Conservation (phyloP, 1,284 basidiomycete species). For the Ceratobasidium sp. region DNA sequence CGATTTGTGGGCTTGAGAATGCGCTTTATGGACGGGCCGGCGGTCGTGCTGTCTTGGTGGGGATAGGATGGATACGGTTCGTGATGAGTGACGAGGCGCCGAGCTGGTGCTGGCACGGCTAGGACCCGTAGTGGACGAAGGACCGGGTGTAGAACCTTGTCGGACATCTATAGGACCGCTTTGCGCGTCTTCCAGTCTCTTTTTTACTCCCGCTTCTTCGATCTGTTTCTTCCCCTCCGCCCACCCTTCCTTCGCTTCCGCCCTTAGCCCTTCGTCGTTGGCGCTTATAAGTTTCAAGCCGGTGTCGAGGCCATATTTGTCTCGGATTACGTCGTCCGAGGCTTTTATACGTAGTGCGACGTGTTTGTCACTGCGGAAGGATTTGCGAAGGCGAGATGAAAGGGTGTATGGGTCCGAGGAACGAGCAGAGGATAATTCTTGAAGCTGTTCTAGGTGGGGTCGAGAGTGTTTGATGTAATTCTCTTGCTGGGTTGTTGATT, state of each 20-base stretch:
- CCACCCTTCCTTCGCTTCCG: constrained; percentile 75
- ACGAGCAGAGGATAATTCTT: constrained; percentile 77
- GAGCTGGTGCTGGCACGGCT: neutral
- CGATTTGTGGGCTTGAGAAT: constrained; percentile 30
- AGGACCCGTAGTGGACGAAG: constrained; percentile 10
- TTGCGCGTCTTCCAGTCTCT: constrained; percentile 41
- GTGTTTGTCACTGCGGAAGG: constrained; percentile 89
- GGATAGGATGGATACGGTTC: constrained; percentile 20
- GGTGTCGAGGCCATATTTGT: constrained; percentile 79
- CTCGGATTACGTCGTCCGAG: constrained; percentile 77
- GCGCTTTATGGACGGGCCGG: constrained; percentile 34
- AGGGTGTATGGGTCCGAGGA: constrained; percentile 88
- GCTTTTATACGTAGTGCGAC: constrained; percentile 73
- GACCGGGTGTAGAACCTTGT: neutral
- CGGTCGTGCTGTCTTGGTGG: constrained; percentile 19
- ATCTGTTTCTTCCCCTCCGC: constrained; percentile 56
- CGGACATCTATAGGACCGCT: constrained; percentile 8
- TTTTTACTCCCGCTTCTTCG: constrained; percentile 42
- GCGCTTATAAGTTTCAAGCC: constrained; percentile 67
- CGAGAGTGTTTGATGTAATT: constrained; percentile 77
- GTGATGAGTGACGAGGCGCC: neutral
- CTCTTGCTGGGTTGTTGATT: constrained; percentile 83
- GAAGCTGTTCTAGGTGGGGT: constrained; percentile 83
- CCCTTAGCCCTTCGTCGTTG: constrained; percentile 68
- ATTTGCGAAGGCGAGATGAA: constrained; percentile 79